Conservation (phyloP, 2,329 filamentous ascomycete genomes). For the Biscogniauxia sp. region DNA sequence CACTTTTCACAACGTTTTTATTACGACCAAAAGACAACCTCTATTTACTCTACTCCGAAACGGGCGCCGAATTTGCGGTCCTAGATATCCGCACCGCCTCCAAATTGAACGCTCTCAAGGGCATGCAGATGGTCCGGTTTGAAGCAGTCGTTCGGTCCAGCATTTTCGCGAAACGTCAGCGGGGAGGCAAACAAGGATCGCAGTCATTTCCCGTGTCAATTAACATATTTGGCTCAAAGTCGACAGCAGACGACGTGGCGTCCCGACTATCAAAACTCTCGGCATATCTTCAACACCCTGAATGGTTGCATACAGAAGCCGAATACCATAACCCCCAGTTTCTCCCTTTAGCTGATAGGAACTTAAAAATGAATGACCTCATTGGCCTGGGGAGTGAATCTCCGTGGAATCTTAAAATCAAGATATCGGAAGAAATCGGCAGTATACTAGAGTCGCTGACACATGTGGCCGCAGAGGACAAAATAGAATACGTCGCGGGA, state of each 20-base stretch:
- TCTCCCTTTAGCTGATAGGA: not conserved
- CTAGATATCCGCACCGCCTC: slow-evolving; percentile 3
- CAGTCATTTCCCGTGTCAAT: slow-evolving; percentile 3
- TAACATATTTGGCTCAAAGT: slow-evolving; percentile 5
- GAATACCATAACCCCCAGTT: slow-evolving; percentile 7
- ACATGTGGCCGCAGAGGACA: too few relatives aligned
- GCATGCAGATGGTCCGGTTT: not conserved
- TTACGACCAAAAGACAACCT: too few relatives aligned
- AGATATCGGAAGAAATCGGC: too few relatives aligned
- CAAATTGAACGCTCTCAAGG: slow-evolving; percentile 1
- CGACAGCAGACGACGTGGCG: not conserved
- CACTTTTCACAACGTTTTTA: too few relatives aligned
- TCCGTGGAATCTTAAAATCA: too few relatives aligned
- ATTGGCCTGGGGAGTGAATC: too few relatives aligned
- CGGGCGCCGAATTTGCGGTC: not conserved
- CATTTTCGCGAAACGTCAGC: slow-evolving; percentile 2
- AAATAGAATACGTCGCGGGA: too few relatives aligned
- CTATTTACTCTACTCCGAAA: not conserved
- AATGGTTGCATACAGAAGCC: not conserved
- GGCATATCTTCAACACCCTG: slow-evolving; percentile 7
- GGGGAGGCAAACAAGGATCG: not conserved
- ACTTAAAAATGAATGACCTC: too few relatives aligned
- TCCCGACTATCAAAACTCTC: not conserved
- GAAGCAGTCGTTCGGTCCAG: slow-evolving; percentile 4
- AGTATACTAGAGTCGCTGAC: too few relatives aligned